Base-by-base conservation (phyloP, 2,329 filamentous ascomycete species). In the Colletotrichum chlorophyti region DNA sequence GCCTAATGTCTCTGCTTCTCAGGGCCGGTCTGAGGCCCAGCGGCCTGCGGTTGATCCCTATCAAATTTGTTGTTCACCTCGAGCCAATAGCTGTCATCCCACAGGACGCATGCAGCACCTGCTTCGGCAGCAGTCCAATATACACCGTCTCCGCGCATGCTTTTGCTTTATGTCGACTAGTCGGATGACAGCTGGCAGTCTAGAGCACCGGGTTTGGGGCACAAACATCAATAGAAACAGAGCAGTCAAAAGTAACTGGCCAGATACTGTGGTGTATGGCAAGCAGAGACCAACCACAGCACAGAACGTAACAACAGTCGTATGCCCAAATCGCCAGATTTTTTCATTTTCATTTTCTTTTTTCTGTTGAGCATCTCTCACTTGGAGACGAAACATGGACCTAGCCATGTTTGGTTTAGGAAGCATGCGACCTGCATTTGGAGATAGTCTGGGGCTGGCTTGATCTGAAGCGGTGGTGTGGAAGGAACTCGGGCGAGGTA, bases 321-420 rank as follows among this genome's bases (percentile, higher is more conserved):
- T n/a, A n/a, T n/a, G n/a, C n/a, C n/a, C n/a, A n/a, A n/a, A n/a
- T n/a, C n/a, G n/a, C n/a, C n/a, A n/a, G n/a, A n/a, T n/a, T n/a
- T n/a, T n/a, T n/a, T n/a, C n/a, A n/a, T n/a, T 31, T 38, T 11
- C 32, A 23, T n/a, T 60, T 60, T 31, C 42, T 59, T 48, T 40
- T 54, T 60, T 57, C 57, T 60, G 57, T 60, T 60, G 57, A 50
- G 57, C 50, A 50, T 23, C 57, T 34, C 32, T 24, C 43, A 38
- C 45, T 60, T 34, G 57, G 32, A 45, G 52, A 57, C 32, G 51
- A 57, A 57, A 57, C 57, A 50, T n/a, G 38, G 19, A 14, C 38
- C 45, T 60, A 60, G 43, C 57, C 57, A 8, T 9, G 24, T 60
- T 50, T 5, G 57, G 57, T 15, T 27, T 60, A 32, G 51, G 21